phyloP scores from a whole-genome alignment of 2,329 filamentous ascomycete species.

The Sporothrix curviconia region DNA sequence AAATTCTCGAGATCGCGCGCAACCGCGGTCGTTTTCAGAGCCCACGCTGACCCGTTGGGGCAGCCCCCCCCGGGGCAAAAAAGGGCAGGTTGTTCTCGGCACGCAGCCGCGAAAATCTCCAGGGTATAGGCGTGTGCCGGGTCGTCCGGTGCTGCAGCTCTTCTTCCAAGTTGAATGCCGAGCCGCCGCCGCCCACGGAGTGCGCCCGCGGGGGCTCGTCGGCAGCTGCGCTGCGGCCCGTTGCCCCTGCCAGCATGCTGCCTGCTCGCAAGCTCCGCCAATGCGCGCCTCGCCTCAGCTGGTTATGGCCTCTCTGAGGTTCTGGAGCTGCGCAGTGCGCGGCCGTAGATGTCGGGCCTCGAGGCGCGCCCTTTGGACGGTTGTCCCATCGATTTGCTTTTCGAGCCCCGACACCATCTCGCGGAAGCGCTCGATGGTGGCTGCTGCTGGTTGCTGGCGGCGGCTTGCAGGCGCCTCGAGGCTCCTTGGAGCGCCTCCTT shows the following conservation, averaged over 20 bases:
- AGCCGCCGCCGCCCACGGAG: conserved; percentile 12
- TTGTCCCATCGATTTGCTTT: conserved; percentile 37
- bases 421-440: conserved; percentile 24
- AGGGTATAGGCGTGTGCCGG: conserved; percentile 38
- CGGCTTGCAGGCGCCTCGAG: conserved; percentile 29
- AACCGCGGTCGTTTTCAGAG: conserved; percentile 49
- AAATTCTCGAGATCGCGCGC: conserved; percentile 50
- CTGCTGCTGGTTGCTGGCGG: conserved; percentile 23
- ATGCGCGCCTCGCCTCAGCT: conserved; percentile 47
- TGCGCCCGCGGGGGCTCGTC: conserved; percentile 28
- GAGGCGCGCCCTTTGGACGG: conserved; percentile 33
- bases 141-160: conserved; percentile 46
- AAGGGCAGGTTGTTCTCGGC: conserved; percentile 56
- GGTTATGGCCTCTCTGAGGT: conserved; percentile 36
- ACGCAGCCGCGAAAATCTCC: conserved; percentile 52
- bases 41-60: conserved; percentile 47
- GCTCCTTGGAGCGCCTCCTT: conserved; percentile 39
- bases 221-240: too few relatives aligned
- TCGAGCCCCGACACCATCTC: conserved; percentile 23
- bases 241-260: too few relatives aligned
- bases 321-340: conserved; percentile 32
- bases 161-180: conserved; percentile 48
- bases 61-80: too few relatives aligned
- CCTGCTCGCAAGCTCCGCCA: conserved; percentile 54
- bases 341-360: conserved; percentile 43